Percentiles rank a stretch among this genome's conserved stretches.
These are phyloP conservation scores for Echites panduratus DNA, from an alignment of 257 asterid genomes.

Conservation along the genomic window DNA sequence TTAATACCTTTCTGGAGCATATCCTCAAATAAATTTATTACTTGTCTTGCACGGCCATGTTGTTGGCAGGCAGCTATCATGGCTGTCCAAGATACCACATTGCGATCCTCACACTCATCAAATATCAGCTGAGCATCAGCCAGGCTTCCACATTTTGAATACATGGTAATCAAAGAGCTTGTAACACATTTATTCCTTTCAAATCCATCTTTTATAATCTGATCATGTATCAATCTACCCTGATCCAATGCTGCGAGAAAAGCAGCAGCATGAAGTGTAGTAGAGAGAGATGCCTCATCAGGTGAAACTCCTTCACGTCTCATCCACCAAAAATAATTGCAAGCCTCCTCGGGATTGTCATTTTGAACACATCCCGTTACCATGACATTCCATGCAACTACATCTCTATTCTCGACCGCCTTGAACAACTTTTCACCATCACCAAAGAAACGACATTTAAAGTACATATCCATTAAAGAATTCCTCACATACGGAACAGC, in stretches of 20 bases:
- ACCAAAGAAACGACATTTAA: constrained; percentile 30
- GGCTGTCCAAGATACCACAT: constrained; percentile 47
- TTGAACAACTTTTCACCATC: constrained; percentile 36
- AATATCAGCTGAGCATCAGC: constrained; percentile 32
- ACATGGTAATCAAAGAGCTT: constrained; percentile 40
- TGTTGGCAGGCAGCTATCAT: constrained; percentile 47
- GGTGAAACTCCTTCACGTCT: constrained; percentile 30
- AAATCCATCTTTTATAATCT: constrained; percentile 35
- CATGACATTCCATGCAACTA: constrained; percentile 44
- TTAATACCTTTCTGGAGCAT: constrained; percentile 30
- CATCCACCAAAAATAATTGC: constrained; percentile 44
- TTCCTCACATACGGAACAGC: constrained; percentile 37
- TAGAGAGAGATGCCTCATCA: constrained; percentile 39
- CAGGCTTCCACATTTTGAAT: constrained; percentile 52
- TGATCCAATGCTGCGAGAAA: constrained; percentile 30
- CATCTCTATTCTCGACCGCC: constrained; percentile 31
- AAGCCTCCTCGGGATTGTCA: constrained; percentile 38
- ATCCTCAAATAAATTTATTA: constrained; percentile 33
- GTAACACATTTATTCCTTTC: constrained; percentile 23
- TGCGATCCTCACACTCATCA: constrained; percentile 22
- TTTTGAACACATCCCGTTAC: constrained; percentile 32
- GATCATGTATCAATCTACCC: constrained; percentile 34
- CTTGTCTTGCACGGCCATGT: constrained; percentile 35
- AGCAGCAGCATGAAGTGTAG: constrained; percentile 42
- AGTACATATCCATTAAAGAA: constrained; percentile 45